Evolutionary conservation across 345 rosid genomes (phyloP).

Genomic region (Syzygium aromaticum): DNA sequence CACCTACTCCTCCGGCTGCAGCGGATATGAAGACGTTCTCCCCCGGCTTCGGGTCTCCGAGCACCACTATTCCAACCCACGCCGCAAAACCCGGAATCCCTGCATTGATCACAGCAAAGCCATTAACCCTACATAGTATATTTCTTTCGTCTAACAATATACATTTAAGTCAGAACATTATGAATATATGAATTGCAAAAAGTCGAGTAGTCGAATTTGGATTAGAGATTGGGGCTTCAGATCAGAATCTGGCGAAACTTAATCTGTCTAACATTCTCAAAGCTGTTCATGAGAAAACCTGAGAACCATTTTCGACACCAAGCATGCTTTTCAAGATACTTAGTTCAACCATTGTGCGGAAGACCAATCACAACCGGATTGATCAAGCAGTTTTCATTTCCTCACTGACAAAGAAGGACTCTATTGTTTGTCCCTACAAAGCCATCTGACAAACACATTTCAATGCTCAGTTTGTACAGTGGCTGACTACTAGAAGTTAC

Average conservation of each 20-base stretch:
- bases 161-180: background rate
- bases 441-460: background rate
- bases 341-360: background rate
- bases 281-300: background rate
- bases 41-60: constrained; percentile 22
- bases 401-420: background rate
- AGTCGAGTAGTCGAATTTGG: background rate
- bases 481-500: background rate
- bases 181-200: background rate
- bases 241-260: background rate
- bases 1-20: constrained; percentile 40
- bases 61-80: constrained; percentile 26
- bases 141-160: background rate
- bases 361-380: background rate
- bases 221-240: background rate
- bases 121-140: background rate
- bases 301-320: background rate
- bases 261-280: background rate
- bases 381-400: background rate
- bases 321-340: background rate
- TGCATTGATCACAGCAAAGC: background rate
- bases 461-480: background rate
- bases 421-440: background rate
- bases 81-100: constrained; percentile 36
- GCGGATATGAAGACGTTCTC: constrained; percentile 30